Evolutionary conservation across 2,329 filamentous ascomycete species (phyloP), one percentile per base, ranked within the genome.

Genomic region (Cladophialophora exuberans): DNA sequence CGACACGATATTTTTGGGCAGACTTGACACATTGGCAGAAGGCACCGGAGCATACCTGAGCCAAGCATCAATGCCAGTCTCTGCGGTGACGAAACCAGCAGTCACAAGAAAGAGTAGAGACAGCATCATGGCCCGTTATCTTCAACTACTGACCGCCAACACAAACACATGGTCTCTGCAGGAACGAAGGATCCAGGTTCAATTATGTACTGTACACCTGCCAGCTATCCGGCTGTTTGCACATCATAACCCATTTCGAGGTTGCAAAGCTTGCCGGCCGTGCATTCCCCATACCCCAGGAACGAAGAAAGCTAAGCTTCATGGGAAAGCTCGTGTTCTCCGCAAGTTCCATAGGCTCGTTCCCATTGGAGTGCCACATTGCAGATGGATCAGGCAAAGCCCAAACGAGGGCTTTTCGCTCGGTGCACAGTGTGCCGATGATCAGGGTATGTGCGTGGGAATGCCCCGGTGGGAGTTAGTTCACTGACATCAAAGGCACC

Each of bases 51-150:
- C 83, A 66, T 88, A 88, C 44, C 85, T 79, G 52, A 88, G 69
- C 85, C 85, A 88, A 43, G 74, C 85, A 53, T 79, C 72, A 20
- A 84, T 70, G 9, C 85, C 85, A 64, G 82, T 79, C 63, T 88
- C 85, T 33, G 83, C 83, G 23, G 43, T 46, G 17, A 35, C 54
- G 17, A 58, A 20, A 47, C 58, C 41, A 20, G 50, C 26, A 11
- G 30, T 23, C 10, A 30, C 36, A 17, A 61, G 48, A 9, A 58
- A n/a, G 20, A 55, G 35, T 4, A 35, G n/a, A 17, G 38, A 17
- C n/a, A 15, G 35, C 44, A 56, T 52, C 23, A 33, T 56, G 17
- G n/a, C n/a, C n/a, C n/a, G n/a, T n/a, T n/a, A n/a, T n/a, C 7
- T 42, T 25, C 6, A 35, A 4, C 20, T 2, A 6, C 17, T 47